Percentiles rank a stretch among this genome's conserved stretches.
Evolutionary conservation across 2,329 filamentous ascomycete genomes (phyloP).

Genomic region (Lecanicillium sp.): DNA sequence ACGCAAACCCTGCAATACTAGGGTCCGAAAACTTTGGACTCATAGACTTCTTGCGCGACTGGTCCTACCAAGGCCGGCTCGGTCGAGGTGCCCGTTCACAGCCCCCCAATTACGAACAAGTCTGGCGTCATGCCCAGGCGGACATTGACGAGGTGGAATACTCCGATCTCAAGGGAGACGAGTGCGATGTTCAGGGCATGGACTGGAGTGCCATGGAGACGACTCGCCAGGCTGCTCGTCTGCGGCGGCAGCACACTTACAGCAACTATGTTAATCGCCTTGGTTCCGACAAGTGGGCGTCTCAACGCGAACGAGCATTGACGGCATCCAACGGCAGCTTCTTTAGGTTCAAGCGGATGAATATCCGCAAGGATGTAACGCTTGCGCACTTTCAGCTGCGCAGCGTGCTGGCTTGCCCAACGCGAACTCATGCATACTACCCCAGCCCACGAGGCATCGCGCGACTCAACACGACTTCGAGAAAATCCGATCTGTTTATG

Average conservation of each 20-base stretch:
- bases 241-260: conserved; percentile 40
- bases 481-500: conserved; percentile 36
- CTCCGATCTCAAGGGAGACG: conserved; percentile 45
- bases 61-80: conserved; percentile 30
- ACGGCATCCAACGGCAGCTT: conserved; percentile 38
- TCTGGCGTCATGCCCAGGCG: conserved; percentile 20
- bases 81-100: conserved; percentile 16
- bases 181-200: conserved; percentile 51
- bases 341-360: conserved; percentile 52
- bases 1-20: conserved; percentile 29
- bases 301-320: conserved; percentile 8
- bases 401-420: conserved; percentile 51
- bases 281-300: conserved; percentile 36
- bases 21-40: conserved; percentile 43
- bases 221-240: conserved; percentile 39
- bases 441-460: conserved; percentile 41
- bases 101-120: conserved; percentile 20
- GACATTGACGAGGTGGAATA: conserved; percentile 23
- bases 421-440: conserved; percentile 50
- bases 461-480: conserved; percentile 43
- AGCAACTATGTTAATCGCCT: conserved; percentile 50
- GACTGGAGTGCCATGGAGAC: conserved; percentile 48
- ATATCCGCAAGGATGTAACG: conserved; percentile 43
- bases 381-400: conserved; percentile 61
- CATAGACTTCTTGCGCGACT: conserved; percentile 41